These are phyloP conservation scores for Salix dunnii DNA, from an alignment of 345 rosid species.

Conservation along the genomic window DNA sequence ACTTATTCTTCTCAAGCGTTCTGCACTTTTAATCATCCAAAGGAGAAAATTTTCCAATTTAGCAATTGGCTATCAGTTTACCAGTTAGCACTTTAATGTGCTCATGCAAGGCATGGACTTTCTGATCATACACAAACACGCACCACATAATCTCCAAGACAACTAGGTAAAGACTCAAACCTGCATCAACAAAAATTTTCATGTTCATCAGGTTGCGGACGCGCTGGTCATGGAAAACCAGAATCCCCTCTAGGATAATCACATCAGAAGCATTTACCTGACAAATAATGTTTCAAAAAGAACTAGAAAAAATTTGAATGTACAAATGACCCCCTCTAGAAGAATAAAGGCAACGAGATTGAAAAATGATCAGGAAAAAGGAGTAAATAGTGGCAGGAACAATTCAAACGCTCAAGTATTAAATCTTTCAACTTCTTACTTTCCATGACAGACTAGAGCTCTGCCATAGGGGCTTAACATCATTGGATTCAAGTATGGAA, in stretches of 20 bases:
- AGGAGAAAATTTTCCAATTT: background rate
- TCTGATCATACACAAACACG: background rate
- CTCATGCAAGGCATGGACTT: background rate
- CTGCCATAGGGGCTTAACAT: background rate
- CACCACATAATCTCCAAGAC: background rate
- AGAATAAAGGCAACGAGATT: background rate
- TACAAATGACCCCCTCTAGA: background rate
- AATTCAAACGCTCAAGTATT: background rate
- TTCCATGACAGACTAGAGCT: background rate
- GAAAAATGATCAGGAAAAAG: background rate
- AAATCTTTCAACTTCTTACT: background rate
- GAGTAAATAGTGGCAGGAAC: background rate
- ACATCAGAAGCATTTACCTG: slow-evolving; percentile 99
- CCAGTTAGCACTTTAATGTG: background rate
- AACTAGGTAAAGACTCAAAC: slow-evolving; percentile 34
- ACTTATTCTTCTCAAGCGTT: background rate
- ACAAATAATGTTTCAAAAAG: background rate
- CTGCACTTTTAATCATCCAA: background rate
- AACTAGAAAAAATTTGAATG: background rate
- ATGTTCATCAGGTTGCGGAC: slow-evolving; percentile 91
- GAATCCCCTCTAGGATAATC: slow-evolving; percentile 93
- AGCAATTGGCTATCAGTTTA: background rate
- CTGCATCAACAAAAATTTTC: slow-evolving; percentile 99
- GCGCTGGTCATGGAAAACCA: slow-evolving; percentile 85
- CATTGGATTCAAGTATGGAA: background rate